phyloP scores from a whole-genome alignment of 192 early-diverging fungal species.

The Ambispora gerdemannii region DNA sequence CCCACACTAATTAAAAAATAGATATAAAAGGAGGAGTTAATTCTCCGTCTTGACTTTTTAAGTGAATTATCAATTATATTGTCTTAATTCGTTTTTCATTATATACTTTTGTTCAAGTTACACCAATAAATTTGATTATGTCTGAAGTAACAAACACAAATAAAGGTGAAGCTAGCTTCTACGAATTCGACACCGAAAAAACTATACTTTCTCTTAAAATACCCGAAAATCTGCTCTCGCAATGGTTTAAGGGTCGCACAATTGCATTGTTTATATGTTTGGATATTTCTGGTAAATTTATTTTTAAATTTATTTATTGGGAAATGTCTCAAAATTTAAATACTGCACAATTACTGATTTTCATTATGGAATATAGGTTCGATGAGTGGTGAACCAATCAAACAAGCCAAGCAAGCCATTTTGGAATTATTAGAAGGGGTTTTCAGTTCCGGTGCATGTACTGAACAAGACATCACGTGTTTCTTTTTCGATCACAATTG shows the following conservation, averaged over 20 bases:
- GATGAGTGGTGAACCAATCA: constrained; percentile 38
- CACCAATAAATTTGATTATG: background rate
- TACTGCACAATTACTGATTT: background rate
- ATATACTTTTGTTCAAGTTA: too few species aligned
- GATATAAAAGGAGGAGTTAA: too few species aligned
- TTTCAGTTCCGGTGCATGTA: constrained; percentile 17
- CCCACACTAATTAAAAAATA: too few species aligned
- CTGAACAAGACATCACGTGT: constrained; percentile 31
- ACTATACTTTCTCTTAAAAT: background rate
- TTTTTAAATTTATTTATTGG: background rate
- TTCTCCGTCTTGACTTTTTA: too few species aligned
- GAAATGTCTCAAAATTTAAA: background rate
- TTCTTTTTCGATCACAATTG: constrained; percentile 33
- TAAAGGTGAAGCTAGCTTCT: background rate
- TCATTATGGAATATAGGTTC: constrained; percentile 30
- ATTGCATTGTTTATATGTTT: constrained; percentile 18
- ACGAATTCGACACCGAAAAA: background rate
- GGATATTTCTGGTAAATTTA: constrained; percentile 22
- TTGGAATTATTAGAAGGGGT: constrained; percentile 32
- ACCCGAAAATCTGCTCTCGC: background rate
- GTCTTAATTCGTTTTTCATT: too few species aligned
- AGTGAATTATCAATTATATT: background rate
- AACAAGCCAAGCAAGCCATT: constrained; percentile 39
- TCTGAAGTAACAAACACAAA: background rate
- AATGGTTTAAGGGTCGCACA: constrained; percentile 23